Evolutionary conservation across 1,139 yeast species (phyloP).

Genomic region (Suhomyces choctaworum): DNA sequence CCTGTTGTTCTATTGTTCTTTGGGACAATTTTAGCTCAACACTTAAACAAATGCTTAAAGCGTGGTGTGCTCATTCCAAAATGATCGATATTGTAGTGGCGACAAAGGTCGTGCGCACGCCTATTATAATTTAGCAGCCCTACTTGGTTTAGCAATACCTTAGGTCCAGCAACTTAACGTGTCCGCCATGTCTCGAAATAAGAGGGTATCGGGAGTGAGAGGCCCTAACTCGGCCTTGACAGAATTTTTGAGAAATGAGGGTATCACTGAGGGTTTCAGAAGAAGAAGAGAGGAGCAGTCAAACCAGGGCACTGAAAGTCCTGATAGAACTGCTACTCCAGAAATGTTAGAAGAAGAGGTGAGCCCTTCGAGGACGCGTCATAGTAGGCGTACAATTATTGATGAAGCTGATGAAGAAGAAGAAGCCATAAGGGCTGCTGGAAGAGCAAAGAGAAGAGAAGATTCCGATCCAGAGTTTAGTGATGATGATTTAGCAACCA

Average conservation of each 20-base stretch:
- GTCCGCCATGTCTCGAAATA: conserved; percentile 26
- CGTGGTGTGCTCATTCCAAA: not conserved
- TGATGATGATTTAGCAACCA: conserved; percentile 27
- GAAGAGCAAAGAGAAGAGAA: conserved; percentile 32
- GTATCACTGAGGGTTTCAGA: conserved; percentile 82
- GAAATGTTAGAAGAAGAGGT: conserved; percentile 1
- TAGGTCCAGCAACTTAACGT: not conserved
- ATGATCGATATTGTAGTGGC: conserved; percentile 1
- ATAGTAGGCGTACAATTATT: no score
- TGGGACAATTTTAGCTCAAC: no score
- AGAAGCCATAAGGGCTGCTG: conserved; percentile 44
- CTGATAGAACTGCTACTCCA: not conserved
- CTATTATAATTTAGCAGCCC: conserved; percentile 2
- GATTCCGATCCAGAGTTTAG: conserved; percentile 32
- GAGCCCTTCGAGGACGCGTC: not conserved
- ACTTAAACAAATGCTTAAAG: no score
- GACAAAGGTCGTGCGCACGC: not conserved
- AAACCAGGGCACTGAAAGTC: not conserved
- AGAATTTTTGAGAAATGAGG: conserved; percentile 74
- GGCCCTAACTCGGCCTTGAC: conserved; percentile 83
- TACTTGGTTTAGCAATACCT: not conserved
- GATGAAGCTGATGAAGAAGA: conserved; percentile 26
- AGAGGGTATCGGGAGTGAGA: conserved; percentile 47
- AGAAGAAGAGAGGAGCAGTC: conserved; percentile 44
- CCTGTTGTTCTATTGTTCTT: no score